Evolutionary conservation across 805 yeast genomes (phyloP).

Genomic region (Zygosaccharomyces pseudorouxii): DNA sequence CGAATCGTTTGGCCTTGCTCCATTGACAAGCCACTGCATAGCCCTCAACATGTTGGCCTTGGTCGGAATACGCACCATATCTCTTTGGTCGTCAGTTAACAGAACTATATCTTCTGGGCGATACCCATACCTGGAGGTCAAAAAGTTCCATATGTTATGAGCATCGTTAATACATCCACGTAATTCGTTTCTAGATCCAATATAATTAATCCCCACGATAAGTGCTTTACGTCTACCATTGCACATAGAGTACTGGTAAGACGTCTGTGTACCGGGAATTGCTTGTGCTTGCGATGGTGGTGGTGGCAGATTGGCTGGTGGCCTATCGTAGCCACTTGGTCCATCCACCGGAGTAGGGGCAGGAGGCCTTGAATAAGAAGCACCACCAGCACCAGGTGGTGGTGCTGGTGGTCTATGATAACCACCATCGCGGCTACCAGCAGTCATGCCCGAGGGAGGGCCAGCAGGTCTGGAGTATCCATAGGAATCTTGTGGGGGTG

Average conservation of each 20-base stretch:
- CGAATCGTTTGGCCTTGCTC: slow-evolving; percentile 72
- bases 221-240: slow-evolving; percentile 71
- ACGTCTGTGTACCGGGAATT: slow-evolving; percentile 21
- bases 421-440: neutral
- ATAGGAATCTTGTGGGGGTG: slow-evolving; percentile 11
- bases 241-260: slow-evolving; percentile 62
- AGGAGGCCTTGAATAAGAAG: slow-evolving; percentile 13
- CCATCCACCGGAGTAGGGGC: slow-evolving; percentile 20
- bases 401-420: slow-evolving; percentile 6
- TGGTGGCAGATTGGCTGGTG: slow-evolving; percentile 16
- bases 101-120: slow-evolving; percentile 52
- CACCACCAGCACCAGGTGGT: slow-evolving; percentile 10
- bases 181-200: slow-evolving; percentile 55
- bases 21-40: slow-evolving; percentile 74
- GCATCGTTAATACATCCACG: slow-evolving; percentile 83
- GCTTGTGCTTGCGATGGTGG: slow-evolving; percentile 26
- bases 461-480: slow-evolving; percentile 18
- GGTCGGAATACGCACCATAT: slow-evolving; percentile 52
- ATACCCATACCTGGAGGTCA: slow-evolving; percentile 45
- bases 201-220: slow-evolving; percentile 72
- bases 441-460: slow-evolving; percentile 16
- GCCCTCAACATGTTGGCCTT: slow-evolving; percentile 67
- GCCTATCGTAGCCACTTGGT: slow-evolving; percentile 21
- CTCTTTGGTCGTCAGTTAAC: slow-evolving; percentile 52
- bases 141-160: slow-evolving; percentile 45